Base-by-base conservation (phyloP, 2,329 filamentous ascomycete species). In the Gnomoniopsis smithogilvyi region DNA sequence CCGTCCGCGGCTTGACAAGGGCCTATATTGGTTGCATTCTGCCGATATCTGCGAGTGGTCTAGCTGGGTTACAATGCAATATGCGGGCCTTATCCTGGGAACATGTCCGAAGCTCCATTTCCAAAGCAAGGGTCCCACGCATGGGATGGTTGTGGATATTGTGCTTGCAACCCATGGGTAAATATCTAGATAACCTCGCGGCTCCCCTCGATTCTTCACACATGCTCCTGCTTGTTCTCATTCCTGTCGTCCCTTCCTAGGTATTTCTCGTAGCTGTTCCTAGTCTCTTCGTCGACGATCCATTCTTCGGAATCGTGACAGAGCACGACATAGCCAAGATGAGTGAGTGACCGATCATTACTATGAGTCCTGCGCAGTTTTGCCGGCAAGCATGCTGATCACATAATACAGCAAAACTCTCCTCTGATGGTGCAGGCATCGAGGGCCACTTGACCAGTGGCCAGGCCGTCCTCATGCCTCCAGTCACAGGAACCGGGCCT, bases 401-500 rank as follows among this genome's bases (percentile, higher is more conserved):
- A 58, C 24, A 22, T 6, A 1, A 14, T 10, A 6, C n/a, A 60
- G 54, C 54, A 4, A 60, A 8, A 54, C 15, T 36, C 12, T 30
- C 46, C 26, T 36, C 51, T 0, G 54, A 58, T 26, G 12, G n/a
- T 15, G 33, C n/a, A 19, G 17, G 43, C 43, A 3, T 48, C 43
- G 54, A 56, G 30, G 38, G 30, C 36, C 43, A 50, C n/a, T 19
- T 56, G 10, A 14, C 21, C 14, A 49, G 33, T 21, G 56, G 59
- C 36, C 45, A 56, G 52, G 56, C 59, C 26, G 47, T 58, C 14
- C 12, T 56, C 8, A 52, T 61, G 6, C 56, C 56, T 11, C 41
- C 53, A 3, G 50, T 50, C 17, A 30, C 36, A 14, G 53, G 53
- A 8, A 17, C 53, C 17, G 59, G 54, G 11, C 59, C 56, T 6